Percentiles rank a stretch among this genome's conserved stretches.
These are phyloP conservation scores for Lactifluus pinguis DNA, from an alignment of 768 basidiomycete species.

Conservation along the genomic window DNA sequence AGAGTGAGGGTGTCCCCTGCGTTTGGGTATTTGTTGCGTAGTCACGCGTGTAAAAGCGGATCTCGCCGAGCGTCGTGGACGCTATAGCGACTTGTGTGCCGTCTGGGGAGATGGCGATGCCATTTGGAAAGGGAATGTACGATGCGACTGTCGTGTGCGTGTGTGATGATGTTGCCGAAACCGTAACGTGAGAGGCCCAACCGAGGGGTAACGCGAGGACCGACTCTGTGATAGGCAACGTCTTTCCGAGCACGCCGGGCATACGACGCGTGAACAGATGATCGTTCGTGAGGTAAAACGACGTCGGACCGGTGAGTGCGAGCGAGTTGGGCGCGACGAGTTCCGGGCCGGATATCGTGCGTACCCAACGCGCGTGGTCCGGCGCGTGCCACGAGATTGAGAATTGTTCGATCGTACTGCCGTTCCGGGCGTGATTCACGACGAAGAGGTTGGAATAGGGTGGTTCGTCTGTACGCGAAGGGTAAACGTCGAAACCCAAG, in stretches of 20 bases:
- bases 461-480: slow-evolving; percentile 35
- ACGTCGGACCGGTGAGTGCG: slow-evolving; percentile 52
- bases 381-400: slow-evolving; percentile 37
- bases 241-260: slow-evolving; percentile 37
- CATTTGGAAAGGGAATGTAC: slow-evolving; percentile 61
- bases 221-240: slow-evolving; percentile 48
- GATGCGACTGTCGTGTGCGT: slow-evolving; percentile 34
- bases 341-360: slow-evolving; percentile 48
- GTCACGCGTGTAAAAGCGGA: slow-evolving; percentile 47
- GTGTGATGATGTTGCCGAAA: slow-evolving; percentile 10
- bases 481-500: slow-evolving; percentile 52
- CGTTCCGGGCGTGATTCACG: slow-evolving; percentile 56
- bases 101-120: slow-evolving; percentile 48
- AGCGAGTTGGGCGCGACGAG: slow-evolving; percentile 62
- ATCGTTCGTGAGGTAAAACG: slow-evolving; percentile 69
- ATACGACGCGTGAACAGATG: slow-evolving; percentile 58
- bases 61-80: slow-evolving; percentile 38
- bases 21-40: not conserved
- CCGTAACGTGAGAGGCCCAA: slow-evolving; percentile 50
- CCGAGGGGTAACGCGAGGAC: slow-evolving; percentile 47
- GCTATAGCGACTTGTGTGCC: slow-evolving; percentile 46
- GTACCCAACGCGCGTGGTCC: slow-evolving; percentile 41
- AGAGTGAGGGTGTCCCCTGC: slow-evolving; percentile 23
- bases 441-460: slow-evolving; percentile 50
- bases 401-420: slow-evolving; percentile 64